Base-by-base conservation (phyloP, 2,329 filamentous ascomycete genomes). In the Venturia carpophila region DNA sequence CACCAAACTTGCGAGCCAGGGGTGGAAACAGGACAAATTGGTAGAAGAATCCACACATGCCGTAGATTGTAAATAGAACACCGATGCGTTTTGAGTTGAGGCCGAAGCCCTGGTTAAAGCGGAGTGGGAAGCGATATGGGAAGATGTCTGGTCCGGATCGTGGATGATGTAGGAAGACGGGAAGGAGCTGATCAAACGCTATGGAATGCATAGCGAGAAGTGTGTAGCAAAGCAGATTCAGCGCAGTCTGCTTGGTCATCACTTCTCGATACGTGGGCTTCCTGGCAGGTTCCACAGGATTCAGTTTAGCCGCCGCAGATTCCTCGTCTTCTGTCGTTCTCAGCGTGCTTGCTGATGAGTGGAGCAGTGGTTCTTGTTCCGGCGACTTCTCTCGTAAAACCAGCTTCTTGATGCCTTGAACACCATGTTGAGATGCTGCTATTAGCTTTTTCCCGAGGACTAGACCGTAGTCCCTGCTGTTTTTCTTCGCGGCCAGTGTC, bases 21-120 rank as follows among this genome's bases (percentile, higher is more conserved):
- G 84, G 80, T 0, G 93, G 92, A 73, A 96, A 97, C 64, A 95
- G 72, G 62, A 94, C 78, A 74, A 99, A 96, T 74, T 97, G 94
- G 58, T 91, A 84, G 21, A 94, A 69, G 71, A 92, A 91, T 69
- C 90, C 91, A 11, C 86, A 80, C 63, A 95, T 79, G 24, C 91
- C 92, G 73, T 93, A 95, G 5, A 90, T 71, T 1, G 90, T 94
- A 75, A 95, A 96, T 66, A 96, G 86, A 42, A 90, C 83, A 13
- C 93, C 93, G 68, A 97, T 97, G 61, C 84, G 82, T 66, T 86
- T 84, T 1, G 90, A 88, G 60, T 84, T 76, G 55, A 87, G 79
- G 0, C 91, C 91, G 71, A 95, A 95, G 0, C 92, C 92, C 45
- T 91, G 88, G 1, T 83, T 82, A 71, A 97, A 97, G 71, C 90